Base-by-base conservation (phyloP, 179 eudicot species). In the Silene noctiflora region DNA sequence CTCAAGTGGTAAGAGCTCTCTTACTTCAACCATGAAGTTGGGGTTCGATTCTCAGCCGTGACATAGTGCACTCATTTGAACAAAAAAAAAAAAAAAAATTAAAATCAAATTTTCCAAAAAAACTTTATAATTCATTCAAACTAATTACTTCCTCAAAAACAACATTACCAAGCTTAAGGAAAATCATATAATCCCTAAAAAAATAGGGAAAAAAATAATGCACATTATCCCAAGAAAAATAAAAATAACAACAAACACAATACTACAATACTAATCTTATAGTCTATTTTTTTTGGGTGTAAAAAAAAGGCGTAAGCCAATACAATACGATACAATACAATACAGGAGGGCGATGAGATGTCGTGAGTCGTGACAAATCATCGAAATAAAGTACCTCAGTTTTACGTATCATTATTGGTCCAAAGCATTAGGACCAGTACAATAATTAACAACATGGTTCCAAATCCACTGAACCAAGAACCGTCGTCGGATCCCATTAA, bases 401-500 rank as follows among this genome's bases (percentile, higher is more conserved):
- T 39, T 39, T 39, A 39, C 46, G 46, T 39, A 39, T 1, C 8
- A 20, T 65, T 72, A 84, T 83, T 86, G 80, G 88, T 89, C 97
- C 71, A 93, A 90, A 10, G 97, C 96, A 77, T 93, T 93, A 33
- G 98, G 98, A 24, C 98, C 98, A 69, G 87, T 86, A 77, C 98
- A 93, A 87, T 91, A 93, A 84, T 78, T 88, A 6, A 93, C 74
- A 60, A 85, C 60, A 78, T 83, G 86, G 75, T 89, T 93, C 98
- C 98, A 93, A 69, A 93, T 81, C 98, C 98, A 93, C 87, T 93
- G 98, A 7, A 93, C 89, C 88, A 93, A 86, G 48, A 86, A 93
- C 82, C 88, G 79, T 75, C 98, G 82, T 76, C 93, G 68, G 55
- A 90, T 78, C 24, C 98, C 98, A 68, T 83, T 82, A 89, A 94